phyloP scores from a whole-genome alignment of 345 rosid genomes.

The Excoecaria cochinchinensis region DNA sequence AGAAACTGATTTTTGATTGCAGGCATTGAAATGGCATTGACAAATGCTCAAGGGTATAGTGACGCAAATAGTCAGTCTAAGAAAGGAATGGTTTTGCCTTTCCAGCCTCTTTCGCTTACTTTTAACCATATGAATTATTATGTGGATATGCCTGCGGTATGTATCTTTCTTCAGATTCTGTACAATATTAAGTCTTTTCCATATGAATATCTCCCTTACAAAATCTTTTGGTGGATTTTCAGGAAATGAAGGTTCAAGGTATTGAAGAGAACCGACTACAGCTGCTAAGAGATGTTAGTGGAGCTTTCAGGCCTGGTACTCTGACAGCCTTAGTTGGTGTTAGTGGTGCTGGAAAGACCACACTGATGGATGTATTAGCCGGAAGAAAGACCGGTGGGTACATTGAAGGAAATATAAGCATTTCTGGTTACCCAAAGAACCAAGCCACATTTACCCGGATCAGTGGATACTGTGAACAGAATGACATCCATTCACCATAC shows the following conservation, averaged over 20 bases:
- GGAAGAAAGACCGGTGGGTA: conserved; percentile 76
- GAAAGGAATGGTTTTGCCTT: conserved; percentile 72
- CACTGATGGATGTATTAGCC: conserved; percentile 74
- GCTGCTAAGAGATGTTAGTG: conserved; percentile 58
- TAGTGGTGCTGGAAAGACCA: conserved; percentile 89
- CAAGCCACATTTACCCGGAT: conserved; percentile 77
- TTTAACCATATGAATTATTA: conserved; percentile 63
- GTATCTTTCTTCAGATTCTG: conserved; percentile 15
- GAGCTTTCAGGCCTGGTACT: conserved; percentile 78
- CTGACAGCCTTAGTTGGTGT: conserved; percentile 77
- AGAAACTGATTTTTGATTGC: conserved; percentile 9
- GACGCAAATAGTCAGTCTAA: conserved; percentile 19
- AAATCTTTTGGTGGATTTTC: conserved; percentile 2
- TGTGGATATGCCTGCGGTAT: conserved; percentile 81
- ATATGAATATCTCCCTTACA: not conserved
- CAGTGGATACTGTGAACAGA: conserved; percentile 81
- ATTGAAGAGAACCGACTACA: conserved; percentile 57
- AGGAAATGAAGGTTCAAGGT: conserved; percentile 80
- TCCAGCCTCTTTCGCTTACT: conserved; percentile 71
- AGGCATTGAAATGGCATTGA: conserved; percentile 35
- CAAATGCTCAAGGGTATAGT: conserved; percentile 22
- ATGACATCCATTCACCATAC: conserved; percentile 76
- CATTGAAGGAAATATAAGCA: conserved; percentile 60
- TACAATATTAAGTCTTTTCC: not conserved
- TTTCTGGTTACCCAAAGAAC: conserved; percentile 73